Conservation (phyloP, 1,284 basidiomycete species). For the Puccinia triticina region DNA sequence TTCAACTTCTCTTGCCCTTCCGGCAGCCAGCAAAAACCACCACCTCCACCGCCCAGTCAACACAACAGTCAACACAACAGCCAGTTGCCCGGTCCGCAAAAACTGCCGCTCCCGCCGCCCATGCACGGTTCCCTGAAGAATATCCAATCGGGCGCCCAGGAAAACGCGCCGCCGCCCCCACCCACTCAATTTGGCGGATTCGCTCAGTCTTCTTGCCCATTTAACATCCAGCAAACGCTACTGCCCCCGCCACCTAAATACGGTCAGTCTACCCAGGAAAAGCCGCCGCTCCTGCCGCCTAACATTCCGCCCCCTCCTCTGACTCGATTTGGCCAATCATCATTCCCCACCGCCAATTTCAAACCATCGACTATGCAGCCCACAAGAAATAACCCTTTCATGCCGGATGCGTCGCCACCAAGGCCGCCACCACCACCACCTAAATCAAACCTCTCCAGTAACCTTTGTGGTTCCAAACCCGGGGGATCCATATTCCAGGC, state of each 20-base stretch:
- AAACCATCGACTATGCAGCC: not conserved
- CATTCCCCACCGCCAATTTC: not conserved
- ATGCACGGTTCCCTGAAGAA: too few species aligned
- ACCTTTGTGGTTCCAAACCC: not conserved
- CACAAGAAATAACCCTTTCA: not conserved
- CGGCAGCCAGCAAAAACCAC: not conserved
- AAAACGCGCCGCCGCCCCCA: not conserved
- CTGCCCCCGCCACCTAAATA: not conserved
- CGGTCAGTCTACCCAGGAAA: not conserved
- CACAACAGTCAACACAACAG: too few species aligned
- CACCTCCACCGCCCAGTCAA: not conserved
- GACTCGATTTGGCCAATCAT: not conserved
- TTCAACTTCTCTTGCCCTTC: not conserved
- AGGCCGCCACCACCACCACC: not conserved
- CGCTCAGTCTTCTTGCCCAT: not conserved
- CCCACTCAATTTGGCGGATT: not conserved
- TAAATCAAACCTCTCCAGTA: not conserved
- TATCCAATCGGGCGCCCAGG: slow-evolving; percentile 4
- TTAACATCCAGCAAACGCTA: not conserved
- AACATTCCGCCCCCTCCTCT: too few species aligned
- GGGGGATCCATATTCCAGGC: not conserved
- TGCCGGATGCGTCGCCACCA: not conserved
- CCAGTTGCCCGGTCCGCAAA: not conserved
- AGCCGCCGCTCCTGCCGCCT: too few species aligned
- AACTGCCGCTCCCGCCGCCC: not conserved